Conservation (phyloP, 2,329 filamentous ascomycete genomes). For the Ambrosiella xylebori region DNA sequence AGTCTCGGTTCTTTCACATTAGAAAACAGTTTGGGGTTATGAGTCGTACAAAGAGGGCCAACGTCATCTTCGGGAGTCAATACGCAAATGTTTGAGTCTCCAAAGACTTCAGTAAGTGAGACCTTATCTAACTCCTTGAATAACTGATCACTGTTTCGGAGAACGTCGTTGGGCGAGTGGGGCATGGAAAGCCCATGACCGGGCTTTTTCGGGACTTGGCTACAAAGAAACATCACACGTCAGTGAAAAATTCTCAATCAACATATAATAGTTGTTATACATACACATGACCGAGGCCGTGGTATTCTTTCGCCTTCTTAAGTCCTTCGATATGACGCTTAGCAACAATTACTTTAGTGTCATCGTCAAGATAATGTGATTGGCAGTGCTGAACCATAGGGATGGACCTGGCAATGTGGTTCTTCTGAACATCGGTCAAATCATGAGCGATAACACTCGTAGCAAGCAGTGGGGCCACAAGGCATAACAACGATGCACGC, state of each 20-base stretch:
- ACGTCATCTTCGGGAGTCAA: slow-evolving; percentile 33
- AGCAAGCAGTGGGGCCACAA: slow-evolving; percentile 2
- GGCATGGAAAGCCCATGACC: slow-evolving; percentile 4
- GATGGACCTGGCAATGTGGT: slow-evolving; percentile 1
- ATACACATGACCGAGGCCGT: slow-evolving; percentile 13
- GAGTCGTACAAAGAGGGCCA: slow-evolving; percentile 27
- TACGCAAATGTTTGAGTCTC: slow-evolving; percentile 27
- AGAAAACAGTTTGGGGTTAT: background rate
- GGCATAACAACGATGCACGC: background rate
- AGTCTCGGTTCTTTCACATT: background rate
- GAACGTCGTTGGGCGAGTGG: slow-evolving; percentile 12
- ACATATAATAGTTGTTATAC: background rate
- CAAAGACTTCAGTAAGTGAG: slow-evolving; percentile 21
- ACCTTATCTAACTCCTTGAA: slow-evolving; percentile 19
- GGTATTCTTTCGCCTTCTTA: slow-evolving; percentile 4
- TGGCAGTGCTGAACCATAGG: slow-evolving; percentile 13
- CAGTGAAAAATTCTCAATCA: background rate
- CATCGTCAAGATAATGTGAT: slow-evolving; percentile 11
- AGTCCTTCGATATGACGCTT: slow-evolving; percentile 14
- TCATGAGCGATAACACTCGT: background rate
- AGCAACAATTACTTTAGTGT: slow-evolving; percentile 8
- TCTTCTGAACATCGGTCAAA: slow-evolving; percentile 1
- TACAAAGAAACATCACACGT: background rate
- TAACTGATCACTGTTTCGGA: slow-evolving; percentile 24
- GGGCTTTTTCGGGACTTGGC: slow-evolving; percentile 7